Evolutionary conservation across 2,329 filamentous ascomycete genomes (phyloP).

Genomic region (Fusarium penzigii): DNA sequence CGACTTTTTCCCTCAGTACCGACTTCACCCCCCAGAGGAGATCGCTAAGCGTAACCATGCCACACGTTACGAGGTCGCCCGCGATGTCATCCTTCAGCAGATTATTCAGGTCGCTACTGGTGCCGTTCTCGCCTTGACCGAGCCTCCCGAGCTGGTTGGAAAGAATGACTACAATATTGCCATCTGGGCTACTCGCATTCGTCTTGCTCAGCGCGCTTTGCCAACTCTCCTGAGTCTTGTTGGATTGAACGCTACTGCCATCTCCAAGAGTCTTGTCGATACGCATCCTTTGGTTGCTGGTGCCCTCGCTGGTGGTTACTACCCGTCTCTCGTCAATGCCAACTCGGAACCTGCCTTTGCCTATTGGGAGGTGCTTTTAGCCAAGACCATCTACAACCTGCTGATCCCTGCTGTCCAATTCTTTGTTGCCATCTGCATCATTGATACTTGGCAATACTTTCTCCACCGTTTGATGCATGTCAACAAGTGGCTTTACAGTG

Average conservation of each 20-base stretch:
- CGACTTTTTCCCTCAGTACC: slow-evolving; percentile 87
- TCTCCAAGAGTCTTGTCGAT: slow-evolving; percentile 73
- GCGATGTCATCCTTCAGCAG: slow-evolving; percentile 91
- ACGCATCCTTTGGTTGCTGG: slow-evolving; percentile 75
- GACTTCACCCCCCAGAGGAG: slow-evolving; percentile 92
- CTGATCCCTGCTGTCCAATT: slow-evolving; percentile 79
- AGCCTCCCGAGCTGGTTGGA: slow-evolving; percentile 72
- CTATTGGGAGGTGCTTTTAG: slow-evolving; percentile 75
- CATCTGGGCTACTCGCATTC: slow-evolving; percentile 83
- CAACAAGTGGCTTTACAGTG: slow-evolving; percentile 96
- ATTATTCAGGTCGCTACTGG: slow-evolving; percentile 80
- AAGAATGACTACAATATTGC: slow-evolving; percentile 84
- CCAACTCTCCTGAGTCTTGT: slow-evolving; percentile 69
- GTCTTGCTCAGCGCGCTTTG: slow-evolving; percentile 76
- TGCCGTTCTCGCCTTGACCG: slow-evolving; percentile 66
- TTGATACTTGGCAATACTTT: slow-evolving; percentile 99
- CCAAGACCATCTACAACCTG: slow-evolving; percentile 78
- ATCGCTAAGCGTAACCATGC: slow-evolving; percentile 86
- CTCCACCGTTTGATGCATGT: slow-evolving; percentile 95
- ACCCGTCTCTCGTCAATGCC: slow-evolving; percentile 68
- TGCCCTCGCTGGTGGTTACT: slow-evolving; percentile 76
- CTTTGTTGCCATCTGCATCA: slow-evolving; percentile 68
- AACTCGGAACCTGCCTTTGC: slow-evolving; percentile 73
- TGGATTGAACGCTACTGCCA: slow-evolving; percentile 72
- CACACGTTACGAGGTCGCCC: slow-evolving; percentile 78